Evolutionary conservation across 257 asterid genomes (phyloP).

Genomic region (Cruciata laevipes): DNA sequence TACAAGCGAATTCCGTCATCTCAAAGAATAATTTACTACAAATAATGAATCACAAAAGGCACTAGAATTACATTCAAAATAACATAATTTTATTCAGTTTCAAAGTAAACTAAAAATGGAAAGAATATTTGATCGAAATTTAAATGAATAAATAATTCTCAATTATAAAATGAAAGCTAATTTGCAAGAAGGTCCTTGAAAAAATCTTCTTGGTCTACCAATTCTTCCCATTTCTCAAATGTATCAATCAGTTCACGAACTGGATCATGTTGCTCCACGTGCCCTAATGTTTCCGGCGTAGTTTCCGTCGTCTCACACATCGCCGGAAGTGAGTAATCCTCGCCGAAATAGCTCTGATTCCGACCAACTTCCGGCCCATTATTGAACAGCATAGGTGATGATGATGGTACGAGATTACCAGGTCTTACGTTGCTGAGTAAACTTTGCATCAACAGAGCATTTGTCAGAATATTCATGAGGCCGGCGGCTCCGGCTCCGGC

Average conservation of each 20-base stretch:
- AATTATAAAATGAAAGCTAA: neutral
- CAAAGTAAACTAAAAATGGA: neutral
- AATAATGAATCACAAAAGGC: no score
- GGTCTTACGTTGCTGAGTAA: neutral
- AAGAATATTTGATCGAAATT: neutral
- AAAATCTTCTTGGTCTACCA: slow-evolving; percentile 1
- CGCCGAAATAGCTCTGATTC: neutral
- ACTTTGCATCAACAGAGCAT: neutral
- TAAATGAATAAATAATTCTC: no score
- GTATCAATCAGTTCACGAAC: neutral
- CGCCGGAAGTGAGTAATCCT: neutral
- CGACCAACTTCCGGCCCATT: neutral
- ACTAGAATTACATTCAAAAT: no score
- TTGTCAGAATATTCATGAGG: slow-evolving; percentile 1
- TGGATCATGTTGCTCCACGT: slow-evolving; percentile 2
- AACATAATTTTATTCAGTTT: no score
- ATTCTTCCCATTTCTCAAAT: slow-evolving; percentile 5
- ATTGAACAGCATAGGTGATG: neutral
- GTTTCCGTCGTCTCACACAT: neutral
- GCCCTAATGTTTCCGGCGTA: neutral
- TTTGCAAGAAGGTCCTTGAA: slow-evolving; percentile 6
- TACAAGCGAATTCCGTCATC: no score
- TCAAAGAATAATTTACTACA: no score
- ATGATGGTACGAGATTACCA: neutral
- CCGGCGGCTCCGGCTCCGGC: neutral